Percentiles rank a stretch among this genome's conserved stretches.
Conservation (phyloP, 108 stramenopile genomes). For the Cyclotella sp. region DNA sequence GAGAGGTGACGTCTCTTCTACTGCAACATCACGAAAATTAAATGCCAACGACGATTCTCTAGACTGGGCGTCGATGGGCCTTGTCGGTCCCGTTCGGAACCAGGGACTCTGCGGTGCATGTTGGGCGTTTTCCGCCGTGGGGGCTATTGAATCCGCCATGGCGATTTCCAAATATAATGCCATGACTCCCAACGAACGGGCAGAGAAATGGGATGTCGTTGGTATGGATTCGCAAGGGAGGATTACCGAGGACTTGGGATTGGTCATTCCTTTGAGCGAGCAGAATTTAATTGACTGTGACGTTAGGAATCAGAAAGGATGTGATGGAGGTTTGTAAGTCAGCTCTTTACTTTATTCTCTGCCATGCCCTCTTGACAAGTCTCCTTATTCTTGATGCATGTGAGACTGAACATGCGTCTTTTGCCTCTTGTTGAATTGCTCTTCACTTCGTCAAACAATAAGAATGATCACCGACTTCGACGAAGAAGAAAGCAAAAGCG, state of each 20-base stretch:
- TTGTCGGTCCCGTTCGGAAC: constrained; percentile 91
- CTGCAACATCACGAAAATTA: constrained; percentile 19
- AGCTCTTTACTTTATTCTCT: not conserved
- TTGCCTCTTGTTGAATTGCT: not conserved
- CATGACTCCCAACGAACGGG: constrained; percentile 12
- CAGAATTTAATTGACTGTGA: constrained; percentile 97
- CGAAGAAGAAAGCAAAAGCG: constrained; percentile 79
- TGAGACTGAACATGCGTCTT: too few relatives aligned
- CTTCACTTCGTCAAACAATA: not conserved
- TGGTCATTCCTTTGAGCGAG: constrained; percentile 86
- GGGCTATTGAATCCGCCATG: constrained; percentile 93
- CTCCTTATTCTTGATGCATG: not conserved
- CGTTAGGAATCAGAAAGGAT: constrained; percentile 80
- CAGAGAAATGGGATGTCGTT: not conserved
- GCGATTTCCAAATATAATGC: constrained; percentile 64
- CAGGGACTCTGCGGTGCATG: constrained; percentile 91
- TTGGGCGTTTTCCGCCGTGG: constrained; percentile 97
- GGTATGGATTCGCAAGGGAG: not conserved
- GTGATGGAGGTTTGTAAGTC: constrained; percentile 91
- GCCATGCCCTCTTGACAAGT: not conserved
- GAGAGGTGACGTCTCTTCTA: constrained; percentile 10
- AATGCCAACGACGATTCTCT: constrained; percentile 46
- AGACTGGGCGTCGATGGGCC: constrained; percentile 87
- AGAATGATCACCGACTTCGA: constrained; percentile 95
- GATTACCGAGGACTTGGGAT: constrained; percentile 50